Conservation (phyloP, 1,284 basidiomycete genomes). For the Chalciporus sp. region DNA sequence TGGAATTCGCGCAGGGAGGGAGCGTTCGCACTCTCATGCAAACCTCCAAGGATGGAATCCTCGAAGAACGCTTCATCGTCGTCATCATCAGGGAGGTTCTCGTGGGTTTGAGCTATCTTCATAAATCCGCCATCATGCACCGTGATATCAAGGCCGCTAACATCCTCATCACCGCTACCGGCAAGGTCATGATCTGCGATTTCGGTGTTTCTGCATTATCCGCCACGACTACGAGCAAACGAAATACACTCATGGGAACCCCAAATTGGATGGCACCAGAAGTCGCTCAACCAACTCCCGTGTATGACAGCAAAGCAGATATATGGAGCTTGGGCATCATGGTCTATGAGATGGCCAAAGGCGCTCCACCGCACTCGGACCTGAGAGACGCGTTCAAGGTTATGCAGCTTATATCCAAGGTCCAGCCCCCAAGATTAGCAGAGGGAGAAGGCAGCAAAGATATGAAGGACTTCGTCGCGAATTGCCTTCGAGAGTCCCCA, state of each 20-base stretch:
- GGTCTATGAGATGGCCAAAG: conserved; percentile 93
- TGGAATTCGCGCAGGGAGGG: conserved; percentile 97
- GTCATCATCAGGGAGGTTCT: conserved; percentile 91
- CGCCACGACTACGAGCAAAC: conserved; percentile 84
- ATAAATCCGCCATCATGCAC: conserved; percentile 94
- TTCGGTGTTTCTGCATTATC: conserved; percentile 96
- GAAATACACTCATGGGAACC: conserved; percentile 94
- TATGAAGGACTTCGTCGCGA: conserved; percentile 88
- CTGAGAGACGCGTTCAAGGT: conserved; percentile 84
- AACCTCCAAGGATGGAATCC: conserved; percentile 77
- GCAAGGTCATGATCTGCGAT: conserved; percentile 93
- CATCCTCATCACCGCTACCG: conserved; percentile 83
- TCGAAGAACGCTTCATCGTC: conserved; percentile 90
- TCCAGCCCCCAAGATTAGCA: conserved; percentile 79
- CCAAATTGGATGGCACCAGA: conserved; percentile 99
- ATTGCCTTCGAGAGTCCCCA: conserved; percentile 86
- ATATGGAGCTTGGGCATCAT: conserved; percentile 97
- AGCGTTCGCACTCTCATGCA: conserved; percentile 91
- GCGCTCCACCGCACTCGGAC: conserved; percentile 89
- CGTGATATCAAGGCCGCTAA: conserved; percentile 98
- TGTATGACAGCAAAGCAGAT: conserved; percentile 95
- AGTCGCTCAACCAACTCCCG: conserved; percentile 84
- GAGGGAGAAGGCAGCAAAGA: conserved; percentile 83
- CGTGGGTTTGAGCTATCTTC: conserved; percentile 83
- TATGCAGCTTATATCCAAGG: conserved; percentile 88